Conservation (phyloP, 140 eudicot species). For the Anethum foeniculum region DNA sequence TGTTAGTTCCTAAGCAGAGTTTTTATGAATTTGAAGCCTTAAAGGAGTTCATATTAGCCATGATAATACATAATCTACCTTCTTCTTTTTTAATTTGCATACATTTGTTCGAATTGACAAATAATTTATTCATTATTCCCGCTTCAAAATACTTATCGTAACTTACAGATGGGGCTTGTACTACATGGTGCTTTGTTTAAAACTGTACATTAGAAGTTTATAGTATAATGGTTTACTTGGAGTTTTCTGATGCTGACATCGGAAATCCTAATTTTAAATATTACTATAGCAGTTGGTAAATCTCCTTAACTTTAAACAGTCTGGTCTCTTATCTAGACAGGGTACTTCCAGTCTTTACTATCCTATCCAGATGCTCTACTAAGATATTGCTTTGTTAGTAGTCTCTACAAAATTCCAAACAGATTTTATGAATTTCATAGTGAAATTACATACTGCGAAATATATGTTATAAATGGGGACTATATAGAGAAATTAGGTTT, state of each 20-base stretch:
- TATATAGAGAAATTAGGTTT: neutral
- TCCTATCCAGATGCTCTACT: neutral
- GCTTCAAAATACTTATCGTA: neutral
- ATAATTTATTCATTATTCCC: neutral
- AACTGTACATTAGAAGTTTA: neutral
- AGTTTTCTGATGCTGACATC: neutral
- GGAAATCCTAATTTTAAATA: neutral
- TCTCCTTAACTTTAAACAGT: neutral
- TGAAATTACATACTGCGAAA: neutral
- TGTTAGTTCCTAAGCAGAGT: neutral
- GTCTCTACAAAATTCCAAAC: neutral
- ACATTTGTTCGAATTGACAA: neutral
- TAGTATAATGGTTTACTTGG: neutral
- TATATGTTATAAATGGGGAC: neutral
- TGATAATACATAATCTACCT: neutral
- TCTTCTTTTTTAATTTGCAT: neutral
- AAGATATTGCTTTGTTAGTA: neutral
- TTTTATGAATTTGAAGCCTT: neutral
- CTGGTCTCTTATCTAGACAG: neutral
- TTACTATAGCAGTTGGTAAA: neutral
- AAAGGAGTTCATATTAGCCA: neutral
- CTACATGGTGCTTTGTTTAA: neutral
- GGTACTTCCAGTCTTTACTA: neutral
- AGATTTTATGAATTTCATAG: neutral
- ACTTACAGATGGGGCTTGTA: neutral